A percentile compares a stretch with the other conserved stretches of the same genome.
These are phyloP conservation scores for Apodospora peruviana DNA, from an alignment of 495 filamentous ascomycete species.

Conservation along the genomic window DNA sequence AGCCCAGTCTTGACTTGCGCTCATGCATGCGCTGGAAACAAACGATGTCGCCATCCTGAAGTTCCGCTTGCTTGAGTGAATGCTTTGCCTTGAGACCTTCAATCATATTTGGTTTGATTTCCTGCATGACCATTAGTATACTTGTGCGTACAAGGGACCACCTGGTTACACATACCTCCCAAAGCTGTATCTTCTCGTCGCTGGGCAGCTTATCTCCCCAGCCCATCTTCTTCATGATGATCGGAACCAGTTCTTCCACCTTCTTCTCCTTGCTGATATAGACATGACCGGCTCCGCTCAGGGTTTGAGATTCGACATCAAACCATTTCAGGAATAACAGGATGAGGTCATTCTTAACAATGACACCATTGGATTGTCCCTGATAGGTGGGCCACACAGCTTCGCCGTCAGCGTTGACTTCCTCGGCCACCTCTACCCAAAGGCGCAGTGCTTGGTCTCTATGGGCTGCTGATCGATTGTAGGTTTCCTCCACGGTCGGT, in stretches of 20 bases:
- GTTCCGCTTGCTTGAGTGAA: constrained; percentile 81
- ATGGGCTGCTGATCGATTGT: constrained; percentile 52
- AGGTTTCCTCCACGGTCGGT: constrained; percentile 78
- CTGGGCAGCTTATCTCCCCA: constrained; percentile 60
- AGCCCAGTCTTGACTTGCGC: constrained; percentile 30
- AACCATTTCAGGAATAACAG: constrained; percentile 92
- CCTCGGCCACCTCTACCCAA: constrained; percentile 74
- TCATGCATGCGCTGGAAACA: constrained; percentile 73
- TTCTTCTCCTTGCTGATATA: constrained; percentile 85
- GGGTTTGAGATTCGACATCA: constrained; percentile 65
- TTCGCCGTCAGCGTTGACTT: constrained; percentile 56
- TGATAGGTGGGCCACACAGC: constrained; percentile 59
- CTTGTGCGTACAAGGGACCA: background rate
- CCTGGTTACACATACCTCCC: constrained; percentile 49
- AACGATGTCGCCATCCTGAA: constrained; percentile 96
- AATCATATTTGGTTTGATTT: constrained; percentile 97
- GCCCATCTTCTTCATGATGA: constrained; percentile 77
- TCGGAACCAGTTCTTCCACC: constrained; percentile 75
- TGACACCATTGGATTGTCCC: constrained; percentile 39
- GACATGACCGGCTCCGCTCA: constrained; percentile 71
- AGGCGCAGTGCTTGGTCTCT: constrained; percentile 71
- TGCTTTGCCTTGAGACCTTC: constrained; percentile 88
- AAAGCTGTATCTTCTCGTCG: constrained; percentile 60
- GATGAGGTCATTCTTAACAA: constrained; percentile 51
- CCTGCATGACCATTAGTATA: constrained; percentile 39